Evolutionary conservation across 371 early-diverging fungal genomes (phyloP).

Genomic region (Dipsacomyces acuminosporus): DNA sequence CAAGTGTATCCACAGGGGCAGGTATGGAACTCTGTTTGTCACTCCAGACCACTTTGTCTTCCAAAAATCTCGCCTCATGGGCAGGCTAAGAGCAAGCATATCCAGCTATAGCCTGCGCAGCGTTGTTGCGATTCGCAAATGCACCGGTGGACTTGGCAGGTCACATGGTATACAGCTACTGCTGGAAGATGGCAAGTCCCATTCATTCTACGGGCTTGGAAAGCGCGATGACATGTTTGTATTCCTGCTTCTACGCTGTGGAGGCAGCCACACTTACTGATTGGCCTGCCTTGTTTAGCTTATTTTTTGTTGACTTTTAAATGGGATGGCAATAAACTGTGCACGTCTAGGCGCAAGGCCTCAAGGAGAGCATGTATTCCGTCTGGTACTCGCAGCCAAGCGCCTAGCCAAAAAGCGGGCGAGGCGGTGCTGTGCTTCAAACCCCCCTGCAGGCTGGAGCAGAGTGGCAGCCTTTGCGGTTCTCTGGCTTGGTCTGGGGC

Average conservation of each 20-base stretch:
- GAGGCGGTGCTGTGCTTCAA: too few relatives aligned
- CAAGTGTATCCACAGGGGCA: constrained; percentile 42
- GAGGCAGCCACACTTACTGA: constrained; percentile 26
- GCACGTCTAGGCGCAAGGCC: too few relatives aligned
- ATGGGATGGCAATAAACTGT: too few relatives aligned
- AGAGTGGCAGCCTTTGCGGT: too few relatives aligned
- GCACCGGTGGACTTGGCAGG: constrained; percentile 26
- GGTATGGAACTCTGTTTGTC: constrained; percentile 44
- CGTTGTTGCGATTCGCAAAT: constrained; percentile 42
- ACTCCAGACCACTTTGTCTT: constrained; percentile 31
- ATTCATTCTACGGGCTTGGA: constrained; percentile 31
- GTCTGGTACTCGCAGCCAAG: too few relatives aligned
- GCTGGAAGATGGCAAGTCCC: constrained; percentile 21
- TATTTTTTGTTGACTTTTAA: too few relatives aligned
- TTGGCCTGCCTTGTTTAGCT: not conserved
- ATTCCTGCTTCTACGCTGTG: constrained; percentile 38
- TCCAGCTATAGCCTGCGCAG: constrained; percentile 32
- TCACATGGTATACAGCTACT: constrained; percentile 39
- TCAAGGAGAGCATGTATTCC: too few relatives aligned
- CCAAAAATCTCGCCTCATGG: constrained; percentile 43
- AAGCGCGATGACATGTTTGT: constrained; percentile 41
- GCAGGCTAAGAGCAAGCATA: constrained; percentile 33
- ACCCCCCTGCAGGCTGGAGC: too few relatives aligned
- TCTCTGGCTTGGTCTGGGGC: too few relatives aligned
- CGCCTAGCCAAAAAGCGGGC: too few relatives aligned